Base-by-base conservation (phyloP, 345 rosid genomes). In the Euclidium syriacum region DNA sequence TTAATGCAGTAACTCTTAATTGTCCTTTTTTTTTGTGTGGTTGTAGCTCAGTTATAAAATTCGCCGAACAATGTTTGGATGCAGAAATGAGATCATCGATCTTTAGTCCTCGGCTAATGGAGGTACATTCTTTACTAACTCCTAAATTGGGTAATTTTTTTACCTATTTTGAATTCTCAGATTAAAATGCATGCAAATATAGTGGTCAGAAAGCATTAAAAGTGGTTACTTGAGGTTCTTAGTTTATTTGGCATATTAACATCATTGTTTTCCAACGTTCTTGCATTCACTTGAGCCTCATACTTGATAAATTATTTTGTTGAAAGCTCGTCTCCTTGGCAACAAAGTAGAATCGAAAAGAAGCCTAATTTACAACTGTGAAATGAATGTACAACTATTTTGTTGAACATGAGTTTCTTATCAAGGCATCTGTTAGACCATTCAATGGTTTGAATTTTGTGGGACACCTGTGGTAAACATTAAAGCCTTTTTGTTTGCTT, bases 51-150 rank as follows among this genome's bases (percentile, higher is more conserved):
- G 79, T 94, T 64, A 75, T 94, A 60, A 84, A 77, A 49, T 94
- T 94, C 70, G 83, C 96, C 17, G 95, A 83, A 69, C 94, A 82
- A 73, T 79, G 96, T 78, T 66, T 87, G 65, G 81, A 85, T 78
- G 88, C 88, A 41, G 80, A 81, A 73, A 68, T 66, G 72, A 81
- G 96, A 79, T 66, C 81, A 9, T 77, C 78, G 5, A 68, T 85
- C 79, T 94, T 94, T 77, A 94, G 99, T 77, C 97, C 99, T 75
- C 95, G 99, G 49, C 90, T 94, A 54, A 85, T 90, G 97, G 97
- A 94, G 96, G 99, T 94, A 77, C 55, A 4, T 8, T 26, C 33
- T 22, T 38, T 29, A 20, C 61, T 60, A 48, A 55, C 19, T 61
- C 47, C 64, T 36, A 29, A 29, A 46, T 64, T 33, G 4, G 40